Base-by-base conservation (phyloP, 768 basidiomycete species). In the Boletus pseudopeckii region DNA sequence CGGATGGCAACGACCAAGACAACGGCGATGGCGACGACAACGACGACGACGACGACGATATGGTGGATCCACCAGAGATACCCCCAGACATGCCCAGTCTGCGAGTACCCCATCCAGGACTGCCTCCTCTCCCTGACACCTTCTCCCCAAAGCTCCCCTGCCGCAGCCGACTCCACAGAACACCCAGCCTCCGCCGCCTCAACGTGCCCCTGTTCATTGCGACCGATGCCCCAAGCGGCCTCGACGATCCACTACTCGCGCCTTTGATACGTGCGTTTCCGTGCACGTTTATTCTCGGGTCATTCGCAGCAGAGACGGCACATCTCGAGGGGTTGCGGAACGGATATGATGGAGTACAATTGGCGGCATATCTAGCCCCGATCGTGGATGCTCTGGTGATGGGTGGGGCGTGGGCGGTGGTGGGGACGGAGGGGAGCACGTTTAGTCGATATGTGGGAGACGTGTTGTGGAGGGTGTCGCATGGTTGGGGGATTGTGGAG, bases 381-480 rank as follows among this genome's bases (percentile, higher is more conserved):
- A 80, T 90, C 53, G 60, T 92, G 32, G 89, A 91, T 63, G 87
- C 84, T 7, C 74, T 89, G 72, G 79, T 93, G 30, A 79, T 82
- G 15, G 80, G 80, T 3, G 75, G 76, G 48, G 85, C 83, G 0
- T 69, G 75, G 65, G 71, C 62, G 15, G 77, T 89, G 30, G 80
- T 85, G 0, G 88, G 86, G 2, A 92, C 89, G 13, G 79, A 82
- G 50, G 79, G 80, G 51, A 90, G 88, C 61, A 91, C 90, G 30
- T 92, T 90, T 59, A 87, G 86, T 65, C 70, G 74, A 49, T 92
- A 84, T 57, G 78, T 88, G 18, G 71, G 75, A 52, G 84, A 88
- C 53, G 80, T 88, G 24, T 63, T 91, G 56, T 88, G 87, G 85
- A 74, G 78, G 62, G 75, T 66, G 47, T 78, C 80, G 65, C 84